Percentiles rank a stretch among this genome's conserved stretches.
Conservation (phyloP, 179 eudicot genomes). For the Actinidia polygama region DNA sequence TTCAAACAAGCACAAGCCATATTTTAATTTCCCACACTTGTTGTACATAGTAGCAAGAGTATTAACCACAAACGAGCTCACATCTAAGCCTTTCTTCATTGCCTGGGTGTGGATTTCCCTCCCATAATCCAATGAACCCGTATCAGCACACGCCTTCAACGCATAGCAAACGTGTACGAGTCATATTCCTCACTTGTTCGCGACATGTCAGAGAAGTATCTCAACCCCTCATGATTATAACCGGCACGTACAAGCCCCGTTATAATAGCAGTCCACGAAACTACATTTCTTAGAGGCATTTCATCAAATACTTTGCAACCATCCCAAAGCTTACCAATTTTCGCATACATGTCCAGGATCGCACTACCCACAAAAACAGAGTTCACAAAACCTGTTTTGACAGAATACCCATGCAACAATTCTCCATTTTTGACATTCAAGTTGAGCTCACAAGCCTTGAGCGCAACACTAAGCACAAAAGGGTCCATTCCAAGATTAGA, state of each 20-base stretch:
- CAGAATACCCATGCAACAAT: constrained; percentile 57
- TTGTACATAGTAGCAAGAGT: constrained; percentile 84
- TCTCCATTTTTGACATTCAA: constrained; percentile 48
- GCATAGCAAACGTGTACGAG: constrained; percentile 78
- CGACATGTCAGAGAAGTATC: constrained; percentile 75
- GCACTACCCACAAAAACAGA: constrained; percentile 96
- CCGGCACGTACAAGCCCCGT: constrained; percentile 84
- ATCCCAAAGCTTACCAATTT: constrained; percentile 53
- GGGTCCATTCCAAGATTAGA: no score
- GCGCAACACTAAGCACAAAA: constrained; percentile 66
- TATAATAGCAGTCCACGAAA: constrained; percentile 90
- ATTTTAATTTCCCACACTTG: constrained; percentile 78
- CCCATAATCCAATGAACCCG: constrained; percentile 56
- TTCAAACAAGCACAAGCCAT: constrained; percentile 70
- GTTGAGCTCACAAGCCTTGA: constrained; percentile 79
- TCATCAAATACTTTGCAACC: constrained; percentile 75
- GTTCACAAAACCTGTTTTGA: constrained; percentile 59
- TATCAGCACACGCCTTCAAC: constrained; percentile 85
- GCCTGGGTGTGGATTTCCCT: constrained; percentile 78
- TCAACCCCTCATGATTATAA: constrained; percentile 53
- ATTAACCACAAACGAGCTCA: constrained; percentile 62
- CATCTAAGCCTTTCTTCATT: constrained; percentile 65
- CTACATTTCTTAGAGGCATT: constrained; percentile 87
- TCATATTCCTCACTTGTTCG: constrained; percentile 55
- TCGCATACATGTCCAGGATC: constrained; percentile 83